Base-by-base conservation (phyloP, 2,329 filamentous ascomycete genomes). In the Venturia carpophila region DNA sequence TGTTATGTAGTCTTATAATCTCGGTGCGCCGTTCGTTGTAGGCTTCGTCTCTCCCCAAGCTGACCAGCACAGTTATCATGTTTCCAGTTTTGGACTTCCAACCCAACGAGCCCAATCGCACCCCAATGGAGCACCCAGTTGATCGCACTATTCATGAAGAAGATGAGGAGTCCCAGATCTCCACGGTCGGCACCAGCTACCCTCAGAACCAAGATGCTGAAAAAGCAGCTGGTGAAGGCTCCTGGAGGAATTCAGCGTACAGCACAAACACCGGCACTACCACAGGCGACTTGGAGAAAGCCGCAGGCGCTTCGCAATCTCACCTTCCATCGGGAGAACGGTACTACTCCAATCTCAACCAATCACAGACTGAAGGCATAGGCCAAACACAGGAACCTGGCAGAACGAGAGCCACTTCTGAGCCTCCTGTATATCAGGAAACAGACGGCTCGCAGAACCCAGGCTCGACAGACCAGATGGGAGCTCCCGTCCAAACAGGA, bases 1-100 rank as follows among this genome's bases (percentile, higher is more conserved):
- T 4, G 52, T 4, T 37, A 58, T 58, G 52, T 58, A 58, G 52
- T 58, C 52, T 58, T 58, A 56, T 34, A 58, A 19, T 27, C 24
- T n/a, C 10, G 30, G 7, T 37, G 9, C 52, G 0, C 52, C 11
- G 49, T 24, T 34, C 27, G 17, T 55, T 34, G 5, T 19, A 30
- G 24, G 15, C 47, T 52, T 52, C 27, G 21, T 56, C 30, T 56
- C 30, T 56, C 27, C 30, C 3, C 21, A 56, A 34, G 52, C 30
- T 15, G 27, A 11, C 30, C 30, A 34, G 52, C 30, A 9, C 10
- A 4, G 15, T 52, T 11, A 52, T 13, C 2, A 52, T 52, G 47
- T 52, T 52, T 52, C 47, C 47, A 27, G 21, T 52, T 24, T 27
- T 52, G 47, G 47, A 52, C 21, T 52, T 52, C 11, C 47, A 52